These are phyloP conservation scores for Zalerion maritima DNA, from an alignment of 495 filamentous ascomycete genomes.

Conservation along the genomic window DNA sequence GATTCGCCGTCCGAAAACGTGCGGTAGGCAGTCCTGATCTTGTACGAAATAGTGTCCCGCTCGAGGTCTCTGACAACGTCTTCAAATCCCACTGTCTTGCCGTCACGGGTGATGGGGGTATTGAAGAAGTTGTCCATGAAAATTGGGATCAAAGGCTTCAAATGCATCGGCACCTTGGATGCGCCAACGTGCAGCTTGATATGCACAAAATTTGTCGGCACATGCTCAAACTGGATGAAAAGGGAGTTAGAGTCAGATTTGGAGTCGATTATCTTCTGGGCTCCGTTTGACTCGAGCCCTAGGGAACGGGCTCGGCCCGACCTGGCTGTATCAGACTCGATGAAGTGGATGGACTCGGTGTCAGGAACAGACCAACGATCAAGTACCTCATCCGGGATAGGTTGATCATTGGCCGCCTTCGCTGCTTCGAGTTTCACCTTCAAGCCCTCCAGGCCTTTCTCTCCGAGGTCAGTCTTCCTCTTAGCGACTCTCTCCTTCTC, in stretches of 20 bases:
- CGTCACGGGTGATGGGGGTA: constrained; percentile 67
- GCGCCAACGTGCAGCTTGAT: constrained; percentile 67
- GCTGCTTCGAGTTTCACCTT: constrained; percentile 62
- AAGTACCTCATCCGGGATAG: constrained; percentile 63
- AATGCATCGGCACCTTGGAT: constrained; percentile 50
- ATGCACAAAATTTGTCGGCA: constrained; percentile 79
- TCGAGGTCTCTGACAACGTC: constrained; percentile 81
- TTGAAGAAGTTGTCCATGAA: constrained; percentile 91
- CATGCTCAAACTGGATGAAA: constrained; percentile 95
- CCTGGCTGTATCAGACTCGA: constrained; percentile 71
- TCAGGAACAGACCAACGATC: constrained; percentile 67
- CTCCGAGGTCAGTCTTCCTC: constrained; percentile 33
- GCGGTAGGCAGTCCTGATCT: constrained; percentile 45
- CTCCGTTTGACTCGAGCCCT: constrained; percentile 46
- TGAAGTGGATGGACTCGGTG: constrained; percentile 83
- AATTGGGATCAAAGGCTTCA: constrained; percentile 68
- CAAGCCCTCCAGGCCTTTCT: constrained; percentile 47
- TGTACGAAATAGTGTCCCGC: constrained; percentile 75
- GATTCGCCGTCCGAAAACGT: constrained; percentile 70
- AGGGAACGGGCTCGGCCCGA: constrained; percentile 64
- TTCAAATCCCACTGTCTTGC: constrained; percentile 71
- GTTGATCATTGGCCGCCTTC: constrained; percentile 67
- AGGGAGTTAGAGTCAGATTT: constrained; percentile 50
- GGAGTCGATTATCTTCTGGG: constrained; percentile 65
- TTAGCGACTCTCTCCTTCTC: constrained; percentile 47